Percentiles rank a stretch among this genome's conserved stretches.
These are phyloP conservation scores for Oryza nivara DNA, from an alignment of 176 grass and related monocot genomes.

Conservation along the genomic window DNA sequence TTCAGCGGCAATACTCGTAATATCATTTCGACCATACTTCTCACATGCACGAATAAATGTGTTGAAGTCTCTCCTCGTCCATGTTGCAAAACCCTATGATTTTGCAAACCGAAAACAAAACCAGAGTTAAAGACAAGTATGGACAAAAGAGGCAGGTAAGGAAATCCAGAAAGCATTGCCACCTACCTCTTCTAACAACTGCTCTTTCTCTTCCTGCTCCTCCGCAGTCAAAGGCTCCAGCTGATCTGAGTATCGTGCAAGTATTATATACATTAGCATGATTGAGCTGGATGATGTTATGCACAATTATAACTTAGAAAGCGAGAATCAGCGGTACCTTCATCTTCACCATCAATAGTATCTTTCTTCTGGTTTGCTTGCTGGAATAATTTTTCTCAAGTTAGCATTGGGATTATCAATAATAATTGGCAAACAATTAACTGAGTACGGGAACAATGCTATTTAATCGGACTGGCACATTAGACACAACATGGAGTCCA, in stretches of 20 bases:
- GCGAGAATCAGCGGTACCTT: constrained; percentile 57
- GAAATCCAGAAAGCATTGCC: neutral
- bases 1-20: constrained; percentile 90
- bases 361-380: constrained; percentile 93
- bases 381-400: constrained; percentile 52
- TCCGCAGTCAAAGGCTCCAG: constrained; percentile 80
- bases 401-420: constrained; percentile 33
- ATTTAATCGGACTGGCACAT: neutral
- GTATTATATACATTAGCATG: constrained; percentile 18
- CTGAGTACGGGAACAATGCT: constrained; percentile 1
- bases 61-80: constrained; percentile 94
- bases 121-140: neutral
- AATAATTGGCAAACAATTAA: constrained; percentile 17
- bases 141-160: neutral
- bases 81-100: constrained; percentile 88
- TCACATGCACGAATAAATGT: constrained; percentile 95
- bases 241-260: constrained; percentile 60
- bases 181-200: constrained; percentile 72
- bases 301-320: neutral
- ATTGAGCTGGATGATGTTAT: constrained; percentile 32
- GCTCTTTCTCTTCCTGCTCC: constrained; percentile 92
- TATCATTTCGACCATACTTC: constrained; percentile 94
- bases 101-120: constrained; percentile 13
- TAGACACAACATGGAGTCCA: neutral
- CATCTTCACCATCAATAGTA: constrained; percentile 92